phyloP scores from a whole-genome alignment of 2,329 filamentous ascomycete species.

The Penicillium brevicompactum region DNA sequence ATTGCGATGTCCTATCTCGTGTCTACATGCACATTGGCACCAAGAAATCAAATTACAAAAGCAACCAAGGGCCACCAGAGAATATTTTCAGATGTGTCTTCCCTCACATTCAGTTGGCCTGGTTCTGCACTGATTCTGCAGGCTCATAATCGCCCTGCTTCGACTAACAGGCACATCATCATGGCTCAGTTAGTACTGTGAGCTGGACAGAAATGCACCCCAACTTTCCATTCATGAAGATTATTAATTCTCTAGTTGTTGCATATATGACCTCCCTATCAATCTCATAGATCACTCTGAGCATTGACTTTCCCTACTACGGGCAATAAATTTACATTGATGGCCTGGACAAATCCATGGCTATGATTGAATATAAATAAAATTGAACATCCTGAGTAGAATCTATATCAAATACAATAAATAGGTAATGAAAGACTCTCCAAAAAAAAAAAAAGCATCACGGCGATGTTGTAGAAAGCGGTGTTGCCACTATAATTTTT shows the following conservation, averaged over 20 bases:
- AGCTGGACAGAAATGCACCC: background rate
- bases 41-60: background rate
- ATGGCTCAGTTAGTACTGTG: background rate
- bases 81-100: background rate
- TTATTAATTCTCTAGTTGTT: background rate
- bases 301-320: background rate
- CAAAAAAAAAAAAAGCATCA: background rate
- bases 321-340: too few relatives aligned
- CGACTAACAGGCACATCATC: background rate
- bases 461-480: slow-evolving; percentile 17
- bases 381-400: background rate
- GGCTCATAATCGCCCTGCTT: background rate
- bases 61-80: too few relatives aligned
- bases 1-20: background rate
- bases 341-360: too few relatives aligned
- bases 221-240: too few relatives aligned
- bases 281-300: background rate
- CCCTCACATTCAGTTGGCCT: too few relatives aligned
- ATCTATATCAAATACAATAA: background rate
- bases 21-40: too few relatives aligned
- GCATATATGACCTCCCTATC: background rate
- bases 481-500: slow-evolving; percentile 31
- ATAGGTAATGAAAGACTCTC: background rate
- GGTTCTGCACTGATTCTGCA: too few relatives aligned
- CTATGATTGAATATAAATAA: too few relatives aligned